These are phyloP conservation scores for Mycena leptocephala DNA, from an alignment of 768 basidiomycete species.

Conservation along the genomic window DNA sequence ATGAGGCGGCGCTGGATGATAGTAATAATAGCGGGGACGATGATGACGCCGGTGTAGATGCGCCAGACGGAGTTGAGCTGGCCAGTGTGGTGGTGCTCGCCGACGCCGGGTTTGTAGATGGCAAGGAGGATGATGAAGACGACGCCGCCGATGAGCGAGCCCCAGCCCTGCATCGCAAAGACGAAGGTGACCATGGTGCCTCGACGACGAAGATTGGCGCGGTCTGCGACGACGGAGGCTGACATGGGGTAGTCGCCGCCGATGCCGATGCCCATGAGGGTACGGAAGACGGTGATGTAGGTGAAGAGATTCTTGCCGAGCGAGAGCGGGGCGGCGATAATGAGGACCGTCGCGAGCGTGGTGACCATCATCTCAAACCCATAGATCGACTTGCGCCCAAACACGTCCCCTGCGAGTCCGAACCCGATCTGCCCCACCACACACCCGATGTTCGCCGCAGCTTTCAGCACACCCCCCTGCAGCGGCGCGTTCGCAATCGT, in stretches of 20 bases:
- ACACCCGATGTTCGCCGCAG: conserved; percentile 32
- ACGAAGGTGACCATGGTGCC: conserved; percentile 35
- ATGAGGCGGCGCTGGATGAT: conserved; percentile 26
- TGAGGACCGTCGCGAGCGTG: conserved; percentile 17
- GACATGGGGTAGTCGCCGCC: conserved; percentile 35
- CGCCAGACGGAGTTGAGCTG: conserved; percentile 34
- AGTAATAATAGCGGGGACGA: conserved; percentile 28
- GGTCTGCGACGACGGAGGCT: conserved; percentile 33
- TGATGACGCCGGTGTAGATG: conserved; percentile 31
- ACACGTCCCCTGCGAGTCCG: conserved; percentile 28
- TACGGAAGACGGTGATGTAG: conserved; percentile 25
- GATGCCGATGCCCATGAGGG: conserved; percentile 27
- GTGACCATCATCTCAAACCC: conserved; percentile 30
- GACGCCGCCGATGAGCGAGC: conserved; percentile 25
- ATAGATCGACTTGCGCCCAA: conserved; percentile 28
- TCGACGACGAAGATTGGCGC: conserved; percentile 33
- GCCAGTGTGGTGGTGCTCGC: conserved; percentile 20
- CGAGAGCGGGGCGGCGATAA: conserved; percentile 24
- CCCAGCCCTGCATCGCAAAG: conserved; percentile 34
- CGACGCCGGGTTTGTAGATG: conserved; percentile 24
- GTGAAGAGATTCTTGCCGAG: conserved; percentile 21
- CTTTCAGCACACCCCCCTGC: conserved; percentile 30
- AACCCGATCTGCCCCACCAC: conserved; percentile 26
- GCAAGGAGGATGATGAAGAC: conserved; percentile 27
- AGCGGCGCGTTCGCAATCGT: conserved; percentile 28